phyloP scores from a whole-genome alignment of 2,329 filamentous ascomycete species.

The Aspergillus chevalieri region DNA sequence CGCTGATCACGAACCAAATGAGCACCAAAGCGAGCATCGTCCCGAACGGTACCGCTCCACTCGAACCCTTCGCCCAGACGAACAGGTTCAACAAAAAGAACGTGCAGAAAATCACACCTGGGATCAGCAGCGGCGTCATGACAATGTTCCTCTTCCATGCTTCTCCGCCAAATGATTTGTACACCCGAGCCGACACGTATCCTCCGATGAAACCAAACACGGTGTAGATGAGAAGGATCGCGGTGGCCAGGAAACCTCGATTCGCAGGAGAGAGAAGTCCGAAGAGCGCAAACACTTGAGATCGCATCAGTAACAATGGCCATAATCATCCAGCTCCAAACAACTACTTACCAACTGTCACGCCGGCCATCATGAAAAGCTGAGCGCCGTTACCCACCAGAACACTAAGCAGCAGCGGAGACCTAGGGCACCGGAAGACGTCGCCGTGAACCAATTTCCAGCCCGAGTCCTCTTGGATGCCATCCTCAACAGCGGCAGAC shows the following conservation, averaged over 20 bases:
- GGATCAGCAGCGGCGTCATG: constrained; percentile 78
- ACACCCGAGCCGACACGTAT: constrained; percentile 81
- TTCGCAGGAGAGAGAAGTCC: constrained; percentile 95
- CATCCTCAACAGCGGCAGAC: constrained; percentile 70
- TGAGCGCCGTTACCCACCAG: constrained; percentile 91
- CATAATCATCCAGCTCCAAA: background rate
- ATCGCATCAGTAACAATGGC: constrained; percentile 8
- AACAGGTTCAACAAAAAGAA: constrained; percentile 97
- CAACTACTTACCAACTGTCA: constrained; percentile 62
- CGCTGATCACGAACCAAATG: constrained; percentile 96
- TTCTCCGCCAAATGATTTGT: constrained; percentile 90
- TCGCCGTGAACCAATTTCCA: constrained; percentile 99
- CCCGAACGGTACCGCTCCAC: constrained; percentile 88
- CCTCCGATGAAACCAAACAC: constrained; percentile 88
- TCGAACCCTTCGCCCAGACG: constrained; percentile 87
- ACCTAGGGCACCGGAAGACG: constrained; percentile 82
- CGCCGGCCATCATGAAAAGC: constrained; percentile 94
- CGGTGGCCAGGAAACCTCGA: constrained; percentile 85
- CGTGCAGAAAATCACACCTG: constrained; percentile 72
- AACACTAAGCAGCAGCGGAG: constrained; percentile 76
- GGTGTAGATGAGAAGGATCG: constrained; percentile 89
- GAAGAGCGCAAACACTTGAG: constrained; percentile 70
- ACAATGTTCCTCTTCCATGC: constrained; percentile 91
- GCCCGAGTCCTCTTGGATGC: constrained; percentile 92
- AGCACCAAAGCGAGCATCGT: constrained; percentile 91